Evolutionary conservation across 495 filamentous ascomycete species (phyloP), one percentile per base, ranked within the genome.

Genomic region (Penicillium dipodomyicola): DNA sequence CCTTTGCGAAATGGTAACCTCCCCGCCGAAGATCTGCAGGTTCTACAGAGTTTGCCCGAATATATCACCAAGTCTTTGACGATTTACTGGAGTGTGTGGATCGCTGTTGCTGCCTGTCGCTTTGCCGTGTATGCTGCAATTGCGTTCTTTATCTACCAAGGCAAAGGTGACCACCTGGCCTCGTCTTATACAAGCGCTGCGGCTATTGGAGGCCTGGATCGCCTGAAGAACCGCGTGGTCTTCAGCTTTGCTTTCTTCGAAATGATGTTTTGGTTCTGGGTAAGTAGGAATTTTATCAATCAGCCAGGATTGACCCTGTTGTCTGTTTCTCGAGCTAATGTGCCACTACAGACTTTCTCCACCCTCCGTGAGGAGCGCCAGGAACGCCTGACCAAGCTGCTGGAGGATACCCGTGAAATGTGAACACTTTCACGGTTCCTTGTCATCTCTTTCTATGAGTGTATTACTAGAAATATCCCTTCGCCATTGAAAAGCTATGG

Each of bases 251-350:
- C 82, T 14, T 92, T 95, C 66, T 67, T 94, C 72, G 91, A 96
- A 77, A 86, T 91, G 72, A 76, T 91, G 65, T 80, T 82, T 51
- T 96, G 91, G 91, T 89, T 95, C 68, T 96, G 90, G 90, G 87
- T 89, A 67, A 52, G 78, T 74, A 10, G n/a, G 49, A 3, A 10
- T 7, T 5, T 0, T 3, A 14, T 43, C 5, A 10, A 29, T 6
- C 5, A 2, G 22, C 1, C 2, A 27, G n/a, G 14, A 2, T 14
- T 37, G 1, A 37, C 2, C 10, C 20, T 20, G 15, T 32, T 42
- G 7, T 12, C 19, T 44, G 20, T 61, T 62, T 59, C 46, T 23
- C 80, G 72, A 71, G 72, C 82, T 20, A 83, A 77, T 40, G 61
- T 85, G 59, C 74, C 76, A 53, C 78, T 82, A 71, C 56, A 80